Base-by-base conservation (phyloP, 352 stramenopile genomes). In the Pythium utonaiense region DNA sequence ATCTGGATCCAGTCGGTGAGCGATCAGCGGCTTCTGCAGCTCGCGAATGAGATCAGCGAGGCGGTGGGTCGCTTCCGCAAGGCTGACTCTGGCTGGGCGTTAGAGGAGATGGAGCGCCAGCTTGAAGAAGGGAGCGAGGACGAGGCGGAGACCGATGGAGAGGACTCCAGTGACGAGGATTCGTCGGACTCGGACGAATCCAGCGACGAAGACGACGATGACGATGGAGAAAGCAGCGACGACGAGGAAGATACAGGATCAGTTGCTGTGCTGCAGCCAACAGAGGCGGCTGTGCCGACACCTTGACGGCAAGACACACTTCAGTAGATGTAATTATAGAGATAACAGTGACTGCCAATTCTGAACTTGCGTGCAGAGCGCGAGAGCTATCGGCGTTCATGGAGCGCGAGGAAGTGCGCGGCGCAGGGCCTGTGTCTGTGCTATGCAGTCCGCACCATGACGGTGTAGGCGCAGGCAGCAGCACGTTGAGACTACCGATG, bases 1-100 rank as follows among this genome's bases (percentile, higher is more conserved):
- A 77, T 93, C 25, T 96, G 85, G 86, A 77, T 96, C 21, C 86
- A 96, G 56, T 80, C 76, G 1, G 64, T 91, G 13, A 52, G 22
- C 16, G 83, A 96, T 55, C 66, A 79, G 14, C 60, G 61, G 36
- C 60, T 95, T 24, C 33, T 67, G 6, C 41, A 34, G 25, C 64
- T 86, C 2, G 74, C 78, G 16, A 42, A 67, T 12, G 66, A 80
- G 10, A 47, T 93, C 3, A 51, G 62, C 6, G 49, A 33, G 0
- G 52, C 69, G 31, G 28, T 82, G 6, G 40, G 41, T n/a, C 53
- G 49, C 9, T 92, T 95, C 45, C 63, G 50, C 12, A 95, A 95
- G 53, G 67, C 52, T 7, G 66, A 86, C n/a, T 89, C 74, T 6
- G 83, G 83, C 30, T 95, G 86, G 86, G 83, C 77, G 0, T 64